Evolutionary conservation across 768 basidiomycete genomes (phyloP).

Genomic region (Lanmaoa pseudosensibilis): DNA sequence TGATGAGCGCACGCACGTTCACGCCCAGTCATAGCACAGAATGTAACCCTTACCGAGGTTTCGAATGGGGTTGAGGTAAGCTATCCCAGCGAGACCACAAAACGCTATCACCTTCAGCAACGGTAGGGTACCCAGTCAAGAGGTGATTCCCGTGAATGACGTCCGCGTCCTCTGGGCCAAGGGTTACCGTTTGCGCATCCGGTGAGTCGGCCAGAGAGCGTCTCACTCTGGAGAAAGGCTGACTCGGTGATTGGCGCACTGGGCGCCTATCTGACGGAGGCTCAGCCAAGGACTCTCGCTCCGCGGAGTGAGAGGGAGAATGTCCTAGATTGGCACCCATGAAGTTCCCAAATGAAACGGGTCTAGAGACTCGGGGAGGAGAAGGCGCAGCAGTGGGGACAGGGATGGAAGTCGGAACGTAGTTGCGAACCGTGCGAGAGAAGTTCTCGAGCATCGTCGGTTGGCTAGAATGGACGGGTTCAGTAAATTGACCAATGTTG

Average conservation of each 20-base stretch:
- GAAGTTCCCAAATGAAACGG: constrained; percentile 48
- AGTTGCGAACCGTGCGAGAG: constrained; percentile 53
- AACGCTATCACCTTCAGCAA: constrained; percentile 30
- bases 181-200: constrained; percentile 11
- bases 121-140: constrained; percentile 32
- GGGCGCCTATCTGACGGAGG: constrained; percentile 10
- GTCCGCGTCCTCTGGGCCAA: constrained; percentile 29
- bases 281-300: constrained; percentile 10
- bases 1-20: constrained; percentile 6
- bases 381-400: constrained; percentile 49
- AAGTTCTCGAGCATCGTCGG: constrained; percentile 51
- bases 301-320: constrained; percentile 6
- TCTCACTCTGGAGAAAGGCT: constrained; percentile 6
- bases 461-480: constrained; percentile 36
- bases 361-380: constrained; percentile 50
- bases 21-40: background rate
- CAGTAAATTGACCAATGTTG: constrained; percentile 10
- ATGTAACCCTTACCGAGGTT: constrained; percentile 18
- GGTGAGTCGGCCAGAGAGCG: constrained; percentile 9
- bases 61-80: constrained; percentile 18
- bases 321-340: constrained; percentile 30
- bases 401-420: constrained; percentile 53
- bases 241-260: constrained; percentile 10
- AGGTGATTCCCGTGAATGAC: constrained; percentile 10
- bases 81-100: constrained; percentile 37